Conservation (phyloP, 2,329 filamentous ascomycete genomes). For the Grosmannia serpens region DNA sequence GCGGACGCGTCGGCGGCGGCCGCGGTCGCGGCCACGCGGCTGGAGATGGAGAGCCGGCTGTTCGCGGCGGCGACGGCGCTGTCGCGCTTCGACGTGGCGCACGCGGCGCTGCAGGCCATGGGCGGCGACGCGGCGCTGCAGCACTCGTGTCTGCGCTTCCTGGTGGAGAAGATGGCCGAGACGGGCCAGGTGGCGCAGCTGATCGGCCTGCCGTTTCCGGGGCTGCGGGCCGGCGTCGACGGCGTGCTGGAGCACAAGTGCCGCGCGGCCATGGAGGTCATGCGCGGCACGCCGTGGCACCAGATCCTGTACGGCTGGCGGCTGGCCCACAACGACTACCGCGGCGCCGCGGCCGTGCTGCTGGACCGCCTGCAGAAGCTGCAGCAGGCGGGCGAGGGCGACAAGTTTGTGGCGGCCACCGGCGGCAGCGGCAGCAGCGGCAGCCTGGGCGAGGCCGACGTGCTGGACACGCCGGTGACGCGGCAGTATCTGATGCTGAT, state of each 20-base stretch:
- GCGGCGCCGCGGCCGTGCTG: slow-evolving; percentile 57
- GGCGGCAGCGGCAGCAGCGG: neutral
- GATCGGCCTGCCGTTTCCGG: slow-evolving; percentile 60
- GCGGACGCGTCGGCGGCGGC: slow-evolving; percentile 1
- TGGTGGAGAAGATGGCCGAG: slow-evolving; percentile 60
- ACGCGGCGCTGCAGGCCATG: slow-evolving; percentile 65
- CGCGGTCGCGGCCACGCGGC: slow-evolving; percentile 13
- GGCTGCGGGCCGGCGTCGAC: slow-evolving; percentile 68
- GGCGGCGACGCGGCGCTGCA: slow-evolving; percentile 44
- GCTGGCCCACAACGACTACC: slow-evolving; percentile 73
- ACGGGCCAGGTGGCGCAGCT: slow-evolving; percentile 55
- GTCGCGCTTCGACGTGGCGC: slow-evolving; percentile 71
- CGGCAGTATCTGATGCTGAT: slow-evolving; percentile 83
- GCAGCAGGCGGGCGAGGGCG: slow-evolving; percentile 44
- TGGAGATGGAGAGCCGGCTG: slow-evolving; percentile 69
- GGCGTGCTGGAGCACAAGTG: slow-evolving; percentile 63
- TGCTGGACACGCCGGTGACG: slow-evolving; percentile 52
- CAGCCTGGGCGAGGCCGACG: slow-evolving; percentile 34
- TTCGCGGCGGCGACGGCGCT: slow-evolving; percentile 75
- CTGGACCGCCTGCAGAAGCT: slow-evolving; percentile 54
- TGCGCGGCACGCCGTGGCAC: slow-evolving; percentile 60
- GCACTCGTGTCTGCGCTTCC: slow-evolving; percentile 55
- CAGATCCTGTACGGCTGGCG: slow-evolving; percentile 88
- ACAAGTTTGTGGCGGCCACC: slow-evolving; percentile 27
- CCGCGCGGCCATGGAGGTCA: slow-evolving; percentile 36